A percentile compares a stretch with the other conserved stretches of the same genome.
phyloP scores from a whole-genome alignment of 139 green algal genomes.

The Chlorella vulgaris region DNA sequence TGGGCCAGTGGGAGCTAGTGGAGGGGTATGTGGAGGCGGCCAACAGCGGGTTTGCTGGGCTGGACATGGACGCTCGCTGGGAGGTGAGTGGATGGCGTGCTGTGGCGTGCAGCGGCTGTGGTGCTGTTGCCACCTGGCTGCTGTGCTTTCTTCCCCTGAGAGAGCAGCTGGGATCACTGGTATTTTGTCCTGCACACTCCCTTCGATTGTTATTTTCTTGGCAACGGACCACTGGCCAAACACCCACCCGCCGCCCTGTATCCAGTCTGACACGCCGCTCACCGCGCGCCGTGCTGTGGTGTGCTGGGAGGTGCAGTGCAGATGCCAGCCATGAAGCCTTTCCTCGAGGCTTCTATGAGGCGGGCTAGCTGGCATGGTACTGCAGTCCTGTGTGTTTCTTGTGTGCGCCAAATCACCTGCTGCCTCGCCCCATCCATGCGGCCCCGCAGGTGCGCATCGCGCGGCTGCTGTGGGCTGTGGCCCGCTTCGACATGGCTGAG shows the following conservation, averaged over 20 bases:
- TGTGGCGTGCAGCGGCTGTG: neutral
- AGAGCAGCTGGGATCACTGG: too few species aligned
- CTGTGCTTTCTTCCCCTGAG: too few species aligned
- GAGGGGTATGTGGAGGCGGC: slow-evolving; percentile 59
- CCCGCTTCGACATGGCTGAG: slow-evolving; percentile 38
- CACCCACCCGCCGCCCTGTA: too few species aligned
- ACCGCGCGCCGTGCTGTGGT: too few species aligned
- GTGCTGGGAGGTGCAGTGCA: too few species aligned
- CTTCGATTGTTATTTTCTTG: too few species aligned
- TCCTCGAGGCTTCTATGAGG: too few species aligned
- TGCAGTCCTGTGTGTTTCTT: neutral
- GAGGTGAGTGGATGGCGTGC: slow-evolving; percentile 45
- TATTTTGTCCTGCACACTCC: too few species aligned
- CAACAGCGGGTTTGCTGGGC: neutral
- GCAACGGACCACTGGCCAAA: too few species aligned
- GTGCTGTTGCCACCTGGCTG: neutral
- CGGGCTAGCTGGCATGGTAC: neutral
- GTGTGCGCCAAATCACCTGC: neutral
- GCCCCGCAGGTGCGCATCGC: slow-evolving; percentile 63
- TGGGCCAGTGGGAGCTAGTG: slow-evolving; percentile 85
- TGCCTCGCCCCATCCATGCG: too few species aligned
- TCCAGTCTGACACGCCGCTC: too few species aligned
- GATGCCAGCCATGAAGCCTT: too few species aligned
- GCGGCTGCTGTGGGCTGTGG: slow-evolving; percentile 58
- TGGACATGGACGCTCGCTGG: slow-evolving; percentile 62